Percentiles rank a stretch among this genome's conserved stretches.
phyloP scores from a whole-genome alignment of 2,329 filamentous ascomycete species.

The Claviceps cyperi region DNA sequence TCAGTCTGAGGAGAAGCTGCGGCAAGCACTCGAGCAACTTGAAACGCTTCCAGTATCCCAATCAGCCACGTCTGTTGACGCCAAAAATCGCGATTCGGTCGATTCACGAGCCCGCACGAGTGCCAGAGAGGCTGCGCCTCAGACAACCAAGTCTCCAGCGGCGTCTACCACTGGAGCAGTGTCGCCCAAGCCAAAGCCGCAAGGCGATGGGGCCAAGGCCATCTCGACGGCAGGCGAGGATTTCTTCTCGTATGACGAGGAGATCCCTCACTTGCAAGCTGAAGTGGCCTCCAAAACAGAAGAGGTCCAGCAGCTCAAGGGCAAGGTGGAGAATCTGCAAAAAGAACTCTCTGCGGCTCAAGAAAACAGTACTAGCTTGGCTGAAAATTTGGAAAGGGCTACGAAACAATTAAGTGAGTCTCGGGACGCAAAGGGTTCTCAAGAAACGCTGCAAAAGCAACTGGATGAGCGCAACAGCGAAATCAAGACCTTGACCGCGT shows the following conservation, averaged over 20 bases:
- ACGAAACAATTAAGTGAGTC: conserved; percentile 45
- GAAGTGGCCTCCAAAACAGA: conserved; percentile 56
- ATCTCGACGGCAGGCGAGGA: conserved; percentile 40
- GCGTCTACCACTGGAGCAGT: conserved; percentile 34
- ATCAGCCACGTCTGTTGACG: conserved; percentile 15
- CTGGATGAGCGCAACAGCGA: conserved; percentile 33
- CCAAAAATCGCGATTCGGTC: conserved; percentile 17
- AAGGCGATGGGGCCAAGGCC: conserved; percentile 15
- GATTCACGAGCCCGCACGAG: conserved; percentile 5
- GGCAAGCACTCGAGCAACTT: conserved; percentile 49
- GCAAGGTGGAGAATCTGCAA: conserved; percentile 53
- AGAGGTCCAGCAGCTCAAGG: conserved; percentile 56
- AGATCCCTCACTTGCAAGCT: conserved; percentile 66
- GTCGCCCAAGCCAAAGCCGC: conserved; percentile 30
- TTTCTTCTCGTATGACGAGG: conserved; percentile 85
- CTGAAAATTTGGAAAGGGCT: conserved; percentile 51
- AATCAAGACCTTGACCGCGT: conserved; percentile 34
- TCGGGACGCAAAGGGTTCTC: conserved; percentile 24
- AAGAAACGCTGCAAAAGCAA: conserved; percentile 34
- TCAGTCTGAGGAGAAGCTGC: conserved; percentile 49
- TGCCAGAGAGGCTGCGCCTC: conserved; percentile 8
- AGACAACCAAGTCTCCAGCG: conserved; percentile 29
- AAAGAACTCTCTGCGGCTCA: conserved; percentile 56
- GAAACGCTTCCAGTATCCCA: conserved; percentile 30
- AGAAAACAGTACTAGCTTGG: conserved; percentile 54